Evolutionary conservation across 768 basidiomycete species (phyloP), one percentile per base, ranked within the genome.

Genomic region (Mycena galopus): DNA sequence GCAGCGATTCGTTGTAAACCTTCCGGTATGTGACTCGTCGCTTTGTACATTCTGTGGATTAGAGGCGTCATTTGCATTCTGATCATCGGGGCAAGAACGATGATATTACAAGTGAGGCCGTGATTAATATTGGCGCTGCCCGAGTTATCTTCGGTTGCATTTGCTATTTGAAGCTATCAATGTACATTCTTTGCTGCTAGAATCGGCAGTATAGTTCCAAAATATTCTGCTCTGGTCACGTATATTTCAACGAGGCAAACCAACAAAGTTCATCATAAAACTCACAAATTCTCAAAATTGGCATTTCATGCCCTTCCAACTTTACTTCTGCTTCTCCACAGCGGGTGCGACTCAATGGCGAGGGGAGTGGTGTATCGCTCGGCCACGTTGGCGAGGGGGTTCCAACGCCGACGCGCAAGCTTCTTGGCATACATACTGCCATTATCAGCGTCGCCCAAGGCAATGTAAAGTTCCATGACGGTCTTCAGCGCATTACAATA

Each of bases 371-470:
- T 32, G 23, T 58, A 67, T 1, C 5, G 14, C 42, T 19, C 16
- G 37, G 59, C 37, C 14, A 2, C 19, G 23, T 21, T 30, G 3
- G 39, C 51, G 23, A 19, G 21, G 21, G 23, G 2, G 11, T 21
- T 47, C 39, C 65, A 66, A 30, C 19, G 55, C 21, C 65, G 56
- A n/a, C 33, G 59, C 42, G 16, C 33, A 30, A 69, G 60, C 42
- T 65, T 64, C 59, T n/a, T 30, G 12, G 73, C 73, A 23, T 59
- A 73, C 53, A 33, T 47, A 59, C 67, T 57, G 23, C 58, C 68
- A 37, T 29, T 53, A 10, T 56, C 23, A 19, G 68, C 53, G 32
- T 73, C 73, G 17, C 73, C 73, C 11, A 62, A 53, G 29, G 30
- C 37, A 8, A 73, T 66, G 35, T 57, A 73, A 4, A 51, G 23